A percentile compares a stretch with the other conserved stretches of the same genome.
Conservation (phyloP, 2,329 filamentous ascomycete species). For the Trichoderma brevicompactum region DNA sequence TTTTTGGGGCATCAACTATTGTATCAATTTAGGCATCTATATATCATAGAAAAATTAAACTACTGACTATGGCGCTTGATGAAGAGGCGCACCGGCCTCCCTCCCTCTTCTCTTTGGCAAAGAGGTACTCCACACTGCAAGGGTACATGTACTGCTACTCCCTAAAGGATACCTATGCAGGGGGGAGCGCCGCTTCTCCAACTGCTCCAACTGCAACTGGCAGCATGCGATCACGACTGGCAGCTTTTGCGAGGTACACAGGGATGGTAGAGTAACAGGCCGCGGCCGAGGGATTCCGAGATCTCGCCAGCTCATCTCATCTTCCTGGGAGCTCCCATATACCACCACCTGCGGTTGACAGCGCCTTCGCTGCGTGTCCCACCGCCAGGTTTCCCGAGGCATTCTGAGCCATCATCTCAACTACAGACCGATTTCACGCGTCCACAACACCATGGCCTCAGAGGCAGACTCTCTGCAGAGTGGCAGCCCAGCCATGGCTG, state of each 20-base stretch:
- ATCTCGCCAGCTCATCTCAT: neutral
- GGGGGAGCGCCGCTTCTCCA: too few relatives aligned
- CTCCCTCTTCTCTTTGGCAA: too few relatives aligned
- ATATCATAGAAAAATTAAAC: too few relatives aligned
- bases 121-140: too few relatives aligned
- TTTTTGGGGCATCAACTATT: too few relatives aligned
- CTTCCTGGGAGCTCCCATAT: neutral
- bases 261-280: neutral
- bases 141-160: too few relatives aligned
- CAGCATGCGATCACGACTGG: neutral
- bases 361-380: neutral
- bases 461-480: constrained; percentile 31
- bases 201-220: neutral
- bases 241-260: neutral
- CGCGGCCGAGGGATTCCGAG: neutral
- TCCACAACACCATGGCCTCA: constrained; percentile 6
- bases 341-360: neutral
- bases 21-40: too few relatives aligned
- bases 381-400: neutral
- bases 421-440: neutral
- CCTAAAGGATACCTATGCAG: too few relatives aligned
- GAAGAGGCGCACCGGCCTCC: too few relatives aligned
- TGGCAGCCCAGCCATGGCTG: constrained; percentile 32
- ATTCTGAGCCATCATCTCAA: neutral
- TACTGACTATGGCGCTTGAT: too few relatives aligned